These are phyloP conservation scores for Myriosclerotinia scirpicola DNA, from an alignment of 2,329 filamentous ascomycete genomes.

Conservation along the genomic window DNA sequence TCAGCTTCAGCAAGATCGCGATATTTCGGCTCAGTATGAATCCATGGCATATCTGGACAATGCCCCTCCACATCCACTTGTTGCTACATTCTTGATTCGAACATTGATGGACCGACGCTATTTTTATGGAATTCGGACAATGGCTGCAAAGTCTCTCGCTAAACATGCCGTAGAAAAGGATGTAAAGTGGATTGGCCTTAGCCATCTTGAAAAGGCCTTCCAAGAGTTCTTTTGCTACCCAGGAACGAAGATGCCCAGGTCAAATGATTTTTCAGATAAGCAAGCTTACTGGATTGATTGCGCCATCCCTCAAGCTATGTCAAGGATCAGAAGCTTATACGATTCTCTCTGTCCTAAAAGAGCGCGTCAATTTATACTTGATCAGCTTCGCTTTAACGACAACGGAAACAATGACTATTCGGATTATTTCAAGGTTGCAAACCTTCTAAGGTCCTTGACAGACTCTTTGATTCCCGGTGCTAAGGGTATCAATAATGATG, in stretches of 20 bases:
- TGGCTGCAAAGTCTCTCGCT: slow-evolving; percentile 77
- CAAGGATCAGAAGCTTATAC: slow-evolving; percentile 57
- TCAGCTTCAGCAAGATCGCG: slow-evolving; percentile 93
- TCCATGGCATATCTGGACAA: slow-evolving; percentile 73
- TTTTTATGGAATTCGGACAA: slow-evolving; percentile 86
- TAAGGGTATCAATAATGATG: slow-evolving; percentile 36
- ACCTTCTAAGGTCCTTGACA: slow-evolving; percentile 66
- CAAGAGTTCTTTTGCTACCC: slow-evolving; percentile 84
- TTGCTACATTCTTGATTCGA: slow-evolving; percentile 83
- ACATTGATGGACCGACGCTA: slow-evolving; percentile 91
- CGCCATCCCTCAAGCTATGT: slow-evolving; percentile 78
- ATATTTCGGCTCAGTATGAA: slow-evolving; percentile 84
- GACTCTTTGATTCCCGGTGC: slow-evolving; percentile 56
- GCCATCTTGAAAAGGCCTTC: slow-evolving; percentile 82
- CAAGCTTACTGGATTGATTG: slow-evolving; percentile 81
- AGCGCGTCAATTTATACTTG: slow-evolving; percentile 80
- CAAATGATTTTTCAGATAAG: slow-evolving; percentile 90
- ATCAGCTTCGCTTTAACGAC: slow-evolving; percentile 90
- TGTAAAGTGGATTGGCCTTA: slow-evolving; percentile 73
- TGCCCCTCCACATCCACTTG: slow-evolving; percentile 70
- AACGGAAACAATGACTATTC: slow-evolving; percentile 88
- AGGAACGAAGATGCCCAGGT: slow-evolving; percentile 73
- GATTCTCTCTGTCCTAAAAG: slow-evolving; percentile 75
- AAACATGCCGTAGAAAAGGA: slow-evolving; percentile 68
- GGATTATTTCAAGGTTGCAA: slow-evolving; percentile 85